Conservation (phyloP, 2,329 filamentous ascomycete species). For the Fusarium siculi region DNA sequence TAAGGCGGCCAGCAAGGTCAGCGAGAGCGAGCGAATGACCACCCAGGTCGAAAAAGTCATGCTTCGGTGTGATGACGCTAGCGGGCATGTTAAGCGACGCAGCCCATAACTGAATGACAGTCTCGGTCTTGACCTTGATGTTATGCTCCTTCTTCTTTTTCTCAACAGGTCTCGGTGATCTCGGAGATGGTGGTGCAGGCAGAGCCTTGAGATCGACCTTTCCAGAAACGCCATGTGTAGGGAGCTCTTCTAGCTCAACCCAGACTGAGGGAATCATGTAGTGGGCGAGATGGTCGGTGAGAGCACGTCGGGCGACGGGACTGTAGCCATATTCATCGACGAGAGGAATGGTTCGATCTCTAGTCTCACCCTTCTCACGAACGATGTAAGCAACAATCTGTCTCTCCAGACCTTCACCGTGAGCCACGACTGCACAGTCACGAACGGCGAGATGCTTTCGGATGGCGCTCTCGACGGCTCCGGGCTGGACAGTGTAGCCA, state of each 20-base stretch:
- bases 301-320: constrained; percentile 71
- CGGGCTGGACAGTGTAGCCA: constrained; percentile 81
- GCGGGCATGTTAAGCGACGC: constrained; percentile 73
- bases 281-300: constrained; percentile 75
- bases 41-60: constrained; percentile 84
- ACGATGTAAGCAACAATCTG: constrained; percentile 84
- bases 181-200: constrained; percentile 70
- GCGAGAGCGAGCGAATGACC: constrained; percentile 83
- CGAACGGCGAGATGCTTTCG: constrained; percentile 75
- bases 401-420: constrained; percentile 79
- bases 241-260: constrained; percentile 77
- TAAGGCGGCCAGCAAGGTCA: constrained; percentile 76
- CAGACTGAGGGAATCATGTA: constrained; percentile 87
- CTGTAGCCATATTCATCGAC: constrained; percentile 79
- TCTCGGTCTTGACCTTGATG: constrained; percentile 72
- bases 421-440: constrained; percentile 76
- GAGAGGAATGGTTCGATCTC: constrained; percentile 68
- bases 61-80: constrained; percentile 71
- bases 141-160: constrained; percentile 62
- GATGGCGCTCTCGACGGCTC: constrained; percentile 79
- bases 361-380: constrained; percentile 68
- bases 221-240: constrained; percentile 81
- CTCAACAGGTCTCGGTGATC: constrained; percentile 52
- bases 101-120: constrained; percentile 79
- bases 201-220: constrained; percentile 80